Percentiles rank a stretch among this genome's conserved stretches.
Conservation (phyloP, 2,329 filamentous ascomycete genomes). For the Hypoxylon sp. region DNA sequence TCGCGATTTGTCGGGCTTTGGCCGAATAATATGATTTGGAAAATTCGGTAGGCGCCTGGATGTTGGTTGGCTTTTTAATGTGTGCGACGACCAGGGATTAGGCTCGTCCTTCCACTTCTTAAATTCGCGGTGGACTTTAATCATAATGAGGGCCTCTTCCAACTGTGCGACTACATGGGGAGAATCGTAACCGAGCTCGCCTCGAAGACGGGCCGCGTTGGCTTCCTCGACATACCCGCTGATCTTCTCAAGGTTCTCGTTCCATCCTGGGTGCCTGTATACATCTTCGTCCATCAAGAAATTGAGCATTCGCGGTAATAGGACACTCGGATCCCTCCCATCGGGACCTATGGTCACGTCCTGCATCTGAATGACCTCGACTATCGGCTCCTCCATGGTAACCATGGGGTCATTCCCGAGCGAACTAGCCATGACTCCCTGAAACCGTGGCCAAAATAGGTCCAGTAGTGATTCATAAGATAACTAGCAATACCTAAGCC, state of each 20-base stretch:
- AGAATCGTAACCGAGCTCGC: slow-evolving; percentile 45
- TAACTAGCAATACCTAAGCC: slow-evolving; percentile 10
- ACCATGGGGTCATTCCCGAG: background rate
- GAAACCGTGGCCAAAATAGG: background rate
- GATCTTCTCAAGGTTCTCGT: slow-evolving; percentile 46
- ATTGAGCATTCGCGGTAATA: slow-evolving; percentile 55
- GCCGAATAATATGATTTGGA: slow-evolving; percentile 39
- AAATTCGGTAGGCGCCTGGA: slow-evolving; percentile 47
- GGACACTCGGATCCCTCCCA: slow-evolving; percentile 55
- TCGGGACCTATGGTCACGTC: slow-evolving; percentile 30
- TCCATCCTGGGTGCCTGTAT: slow-evolving; percentile 55
- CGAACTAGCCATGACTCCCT: background rate
- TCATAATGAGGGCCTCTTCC: slow-evolving; percentile 44
- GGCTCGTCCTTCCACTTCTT: slow-evolving; percentile 34
- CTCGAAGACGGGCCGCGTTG: slow-evolving; percentile 43
- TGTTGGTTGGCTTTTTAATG: slow-evolving; percentile 31
- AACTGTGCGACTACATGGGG: slow-evolving; percentile 38
- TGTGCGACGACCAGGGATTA: slow-evolving; percentile 45
- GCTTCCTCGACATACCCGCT: slow-evolving; percentile 56
- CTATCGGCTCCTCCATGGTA: slow-evolving; percentile 9
- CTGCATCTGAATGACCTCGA: background rate
- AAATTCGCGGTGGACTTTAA: slow-evolving; percentile 42
- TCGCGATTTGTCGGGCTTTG: slow-evolving; percentile 37
- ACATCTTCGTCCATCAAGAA: slow-evolving; percentile 65
- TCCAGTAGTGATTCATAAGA: slow-evolving; percentile 14